Percentiles rank a stretch among this genome's conserved stretches.
Evolutionary conservation across 305 asterid species (phyloP).

Genomic region (Solanum hybrid): DNA sequence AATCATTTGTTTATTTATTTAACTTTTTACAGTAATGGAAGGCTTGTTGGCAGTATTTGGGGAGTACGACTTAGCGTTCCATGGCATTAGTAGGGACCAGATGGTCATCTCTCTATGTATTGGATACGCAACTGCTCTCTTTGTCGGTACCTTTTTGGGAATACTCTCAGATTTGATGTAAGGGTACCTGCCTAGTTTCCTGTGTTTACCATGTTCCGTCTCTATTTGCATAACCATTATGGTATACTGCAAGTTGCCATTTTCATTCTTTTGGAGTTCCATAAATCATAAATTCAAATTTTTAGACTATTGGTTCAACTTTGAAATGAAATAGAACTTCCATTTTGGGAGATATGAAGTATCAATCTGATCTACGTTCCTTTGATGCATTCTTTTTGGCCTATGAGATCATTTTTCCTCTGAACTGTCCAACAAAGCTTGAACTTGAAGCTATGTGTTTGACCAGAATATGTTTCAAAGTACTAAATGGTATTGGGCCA

Average conservation of each 20-base stretch:
- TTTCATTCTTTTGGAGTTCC: background rate
- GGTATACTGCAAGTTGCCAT: background rate
- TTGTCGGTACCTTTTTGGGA: slow-evolving; percentile 64
- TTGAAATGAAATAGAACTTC: background rate
- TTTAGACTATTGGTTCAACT: background rate
- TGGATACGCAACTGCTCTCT: slow-evolving; percentile 53
- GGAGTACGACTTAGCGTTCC: slow-evolving; percentile 57
- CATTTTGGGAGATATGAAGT: background rate
- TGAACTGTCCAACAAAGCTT: background rate
- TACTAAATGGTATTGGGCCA: background rate
- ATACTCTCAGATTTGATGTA: slow-evolving; percentile 66
- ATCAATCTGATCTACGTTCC: background rate
- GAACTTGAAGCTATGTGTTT: background rate
- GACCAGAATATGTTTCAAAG: background rate
- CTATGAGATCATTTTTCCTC: background rate
- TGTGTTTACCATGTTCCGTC: background rate
- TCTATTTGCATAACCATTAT: background rate
- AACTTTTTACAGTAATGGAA: slow-evolving; percentile 38
- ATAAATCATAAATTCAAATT: background rate
- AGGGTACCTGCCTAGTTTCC: slow-evolving; percentile 14
- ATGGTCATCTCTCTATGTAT: slow-evolving; percentile 44
- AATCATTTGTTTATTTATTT: background rate
- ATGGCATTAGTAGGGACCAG: slow-evolving; percentile 53
- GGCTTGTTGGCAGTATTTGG: slow-evolving; percentile 73
- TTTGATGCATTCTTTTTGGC: background rate